These are phyloP conservation scores for Fusarium poae DNA, from an alignment of 2,329 filamentous ascomycete species.

Conservation along the genomic window DNA sequence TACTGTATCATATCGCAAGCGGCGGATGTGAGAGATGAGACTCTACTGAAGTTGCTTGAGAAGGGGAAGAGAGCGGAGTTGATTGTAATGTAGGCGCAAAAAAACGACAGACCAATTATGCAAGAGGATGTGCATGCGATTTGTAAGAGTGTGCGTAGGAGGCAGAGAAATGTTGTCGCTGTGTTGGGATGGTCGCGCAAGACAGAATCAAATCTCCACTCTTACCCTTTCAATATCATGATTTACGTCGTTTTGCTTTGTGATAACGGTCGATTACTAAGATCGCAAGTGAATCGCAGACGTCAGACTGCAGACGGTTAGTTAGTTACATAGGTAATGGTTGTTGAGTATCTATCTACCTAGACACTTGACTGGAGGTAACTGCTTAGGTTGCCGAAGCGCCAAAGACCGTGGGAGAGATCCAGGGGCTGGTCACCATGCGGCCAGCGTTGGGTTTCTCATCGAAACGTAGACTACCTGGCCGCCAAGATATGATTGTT, in stretches of 20 bases:
- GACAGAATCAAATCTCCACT: conserved; percentile 51
- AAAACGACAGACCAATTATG: conserved; percentile 33
- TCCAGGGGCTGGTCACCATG: background rate
- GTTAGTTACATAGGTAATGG: conserved; percentile 3
- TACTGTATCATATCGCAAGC: conserved; percentile 53
- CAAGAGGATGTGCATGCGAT: conserved; percentile 12
- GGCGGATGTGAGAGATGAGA: conserved; percentile 35
- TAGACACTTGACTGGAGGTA: background rate
- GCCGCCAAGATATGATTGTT: background rate
- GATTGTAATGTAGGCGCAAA: conserved; percentile 45
- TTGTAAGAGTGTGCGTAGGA: conserved; percentile 27
- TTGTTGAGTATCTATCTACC: background rate
- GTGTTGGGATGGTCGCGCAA: conserved; percentile 41
- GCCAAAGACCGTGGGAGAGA: background rate
- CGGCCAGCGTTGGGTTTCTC: conserved; percentile 4
- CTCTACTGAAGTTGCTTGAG: conserved; percentile 20
- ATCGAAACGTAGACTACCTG: conserved; percentile 10
- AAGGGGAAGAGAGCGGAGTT: conserved; percentile 30
- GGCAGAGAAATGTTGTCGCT: conserved; percentile 6
- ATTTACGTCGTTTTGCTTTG: conserved; percentile 4
- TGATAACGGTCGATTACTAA: background rate
- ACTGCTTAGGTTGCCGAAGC: conserved; percentile 18
- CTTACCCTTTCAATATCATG: conserved; percentile 43
- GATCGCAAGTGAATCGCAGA: no score
- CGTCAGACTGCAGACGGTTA: background rate